Conservation (phyloP, 1,284 basidiomycete genomes). For the Sporisorium exsertum region DNA sequence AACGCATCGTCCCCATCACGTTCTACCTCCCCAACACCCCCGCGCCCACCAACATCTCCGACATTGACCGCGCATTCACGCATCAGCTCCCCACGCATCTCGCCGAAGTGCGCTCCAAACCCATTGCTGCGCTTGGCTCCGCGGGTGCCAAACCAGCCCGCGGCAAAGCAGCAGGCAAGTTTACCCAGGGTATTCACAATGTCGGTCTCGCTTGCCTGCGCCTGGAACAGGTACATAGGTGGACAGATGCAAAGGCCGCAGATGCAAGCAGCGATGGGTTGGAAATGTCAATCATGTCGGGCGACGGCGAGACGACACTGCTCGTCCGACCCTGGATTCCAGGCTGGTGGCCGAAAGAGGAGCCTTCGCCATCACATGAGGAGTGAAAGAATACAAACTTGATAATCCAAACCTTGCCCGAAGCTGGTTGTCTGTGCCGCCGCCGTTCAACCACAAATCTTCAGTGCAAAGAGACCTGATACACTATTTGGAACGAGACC, state of each 20-base stretch:
- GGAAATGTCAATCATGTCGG: constrained; percentile 26
- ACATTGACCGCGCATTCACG: constrained; percentile 6
- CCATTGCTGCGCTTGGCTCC: neutral
- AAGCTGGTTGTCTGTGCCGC: neutral
- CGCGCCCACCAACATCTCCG: constrained; percentile 9
- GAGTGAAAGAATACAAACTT: neutral
- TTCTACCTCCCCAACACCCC: constrained; percentile 33
- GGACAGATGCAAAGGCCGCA: constrained; percentile 15
- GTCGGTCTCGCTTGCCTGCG: constrained; percentile 59
- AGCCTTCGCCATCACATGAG: neutral
- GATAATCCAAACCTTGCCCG: neutral
- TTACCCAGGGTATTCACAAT: constrained; percentile 57
- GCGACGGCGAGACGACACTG: constrained; percentile 35
- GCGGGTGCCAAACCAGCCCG: constrained; percentile 23
- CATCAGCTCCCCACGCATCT: constrained; percentile 18
- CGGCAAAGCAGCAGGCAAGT: constrained; percentile 61
- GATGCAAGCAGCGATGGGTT: constrained; percentile 27
- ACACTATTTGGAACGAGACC: constrained; percentile 4
- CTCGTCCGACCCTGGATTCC: constrained; percentile 54
- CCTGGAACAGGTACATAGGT: constrained; percentile 59
- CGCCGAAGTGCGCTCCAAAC: constrained; percentile 47
- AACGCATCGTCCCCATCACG: constrained; percentile 84
- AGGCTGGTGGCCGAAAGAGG: constrained; percentile 51
- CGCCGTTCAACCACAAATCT: neutral
- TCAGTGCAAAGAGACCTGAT: neutral